Conservation (phyloP, 192 early-diverging fungal species). For the Pecoramyces ruminantium region DNA sequence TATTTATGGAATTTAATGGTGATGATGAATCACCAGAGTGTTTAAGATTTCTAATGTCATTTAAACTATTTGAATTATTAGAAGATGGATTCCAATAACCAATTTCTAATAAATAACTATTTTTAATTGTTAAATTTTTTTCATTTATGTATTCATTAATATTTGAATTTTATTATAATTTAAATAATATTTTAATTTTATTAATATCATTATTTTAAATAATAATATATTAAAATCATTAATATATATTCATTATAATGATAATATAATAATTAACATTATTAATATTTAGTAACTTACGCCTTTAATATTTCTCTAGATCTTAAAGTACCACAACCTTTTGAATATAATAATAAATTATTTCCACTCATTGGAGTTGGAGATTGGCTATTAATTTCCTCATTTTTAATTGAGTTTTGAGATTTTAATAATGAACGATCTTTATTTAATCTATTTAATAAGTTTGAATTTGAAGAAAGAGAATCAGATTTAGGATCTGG, state of each 20-base stretch:
- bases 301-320: conserved; percentile 1
- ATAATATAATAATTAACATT: no score
- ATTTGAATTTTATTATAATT: no score
- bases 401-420: background rate
- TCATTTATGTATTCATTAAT: no score
- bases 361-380: conserved; percentile 3
- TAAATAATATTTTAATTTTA: no score
- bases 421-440: background rate
- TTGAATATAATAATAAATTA: conserved; percentile 3
- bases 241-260: no score
- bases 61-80: background rate
- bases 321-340: conserved; percentile 2
- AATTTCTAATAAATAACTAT: background rate
- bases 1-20: background rate
- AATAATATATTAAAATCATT: no score
- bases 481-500: background rate
- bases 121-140: no score
- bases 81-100: background rate
- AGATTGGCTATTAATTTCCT: background rate
- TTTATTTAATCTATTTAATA: background rate
- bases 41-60: background rate
- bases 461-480: background rate
- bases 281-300: background rate
- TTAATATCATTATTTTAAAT: no score
- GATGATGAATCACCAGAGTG: background rate